A percentile compares a stretch with the other conserved stretches of the same genome.
These are phyloP conservation scores for Rhizopogon parksii DNA, from an alignment of 1,284 basidiomycete species.

Conservation along the genomic window DNA sequence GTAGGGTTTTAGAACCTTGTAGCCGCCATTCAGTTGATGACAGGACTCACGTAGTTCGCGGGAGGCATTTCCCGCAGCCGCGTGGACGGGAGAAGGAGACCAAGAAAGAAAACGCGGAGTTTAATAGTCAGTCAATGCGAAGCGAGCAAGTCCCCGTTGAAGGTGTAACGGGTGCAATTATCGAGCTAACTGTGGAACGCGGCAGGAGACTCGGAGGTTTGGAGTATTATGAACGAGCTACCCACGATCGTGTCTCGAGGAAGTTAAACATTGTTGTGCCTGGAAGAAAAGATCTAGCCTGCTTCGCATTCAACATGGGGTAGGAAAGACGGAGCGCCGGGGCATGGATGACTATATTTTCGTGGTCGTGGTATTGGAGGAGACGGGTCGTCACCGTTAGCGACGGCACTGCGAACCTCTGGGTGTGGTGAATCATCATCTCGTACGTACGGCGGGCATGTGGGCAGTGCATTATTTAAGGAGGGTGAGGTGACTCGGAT, in stretches of 20 bases:
- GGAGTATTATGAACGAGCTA: background rate
- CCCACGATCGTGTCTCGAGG: constrained; percentile 4
- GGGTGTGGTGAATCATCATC: too few species aligned
- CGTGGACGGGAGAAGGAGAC: background rate
- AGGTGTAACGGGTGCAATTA: too few species aligned
- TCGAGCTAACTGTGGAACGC: background rate
- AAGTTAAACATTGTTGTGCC: constrained; percentile 5
- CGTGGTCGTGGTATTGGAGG: background rate
- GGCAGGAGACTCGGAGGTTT: background rate
- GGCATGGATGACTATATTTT: background rate
- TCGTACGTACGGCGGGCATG: background rate
- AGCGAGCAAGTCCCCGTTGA: background rate
- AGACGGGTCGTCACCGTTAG: background rate
- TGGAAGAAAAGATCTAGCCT: background rate
- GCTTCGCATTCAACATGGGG: background rate
- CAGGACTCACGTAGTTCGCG: background rate
- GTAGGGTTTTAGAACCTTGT: too few species aligned
- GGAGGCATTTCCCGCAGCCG: background rate
- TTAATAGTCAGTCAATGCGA: background rate
- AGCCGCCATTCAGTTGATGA: background rate
- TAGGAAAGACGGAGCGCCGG: background rate
- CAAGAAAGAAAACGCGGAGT: background rate
- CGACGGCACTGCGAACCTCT: too few species aligned
- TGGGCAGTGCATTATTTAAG: background rate
- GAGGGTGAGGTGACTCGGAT: background rate